Percentiles rank a stretch among this genome's conserved stretches.
phyloP scores from a whole-genome alignment of 1,139 yeast genomes.

The Candida glucosophila region DNA sequence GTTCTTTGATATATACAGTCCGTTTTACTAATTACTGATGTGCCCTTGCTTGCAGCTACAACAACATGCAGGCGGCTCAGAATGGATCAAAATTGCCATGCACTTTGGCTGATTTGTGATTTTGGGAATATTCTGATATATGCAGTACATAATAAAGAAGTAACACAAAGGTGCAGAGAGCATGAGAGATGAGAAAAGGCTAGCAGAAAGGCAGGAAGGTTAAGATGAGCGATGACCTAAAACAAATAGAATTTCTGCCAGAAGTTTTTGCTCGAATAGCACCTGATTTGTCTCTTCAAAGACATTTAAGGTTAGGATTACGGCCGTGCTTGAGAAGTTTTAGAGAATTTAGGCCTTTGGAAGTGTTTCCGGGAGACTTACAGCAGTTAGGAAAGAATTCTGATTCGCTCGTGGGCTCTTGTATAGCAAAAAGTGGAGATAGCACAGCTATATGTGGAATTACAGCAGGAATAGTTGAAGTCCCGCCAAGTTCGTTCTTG shows the following conservation, averaged over 20 bases:
- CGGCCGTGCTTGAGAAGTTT: slow-evolving; percentile 68
- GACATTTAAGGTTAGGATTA: slow-evolving; percentile 65
- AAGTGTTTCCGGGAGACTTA: slow-evolving; percentile 17
- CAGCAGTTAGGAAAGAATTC: slow-evolving; percentile 20
- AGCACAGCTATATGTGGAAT: slow-evolving; percentile 71
- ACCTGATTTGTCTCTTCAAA: slow-evolving; percentile 74
- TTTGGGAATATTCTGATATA: too few relatives aligned
- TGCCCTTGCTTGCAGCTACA: too few relatives aligned
- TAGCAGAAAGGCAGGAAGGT: too few relatives aligned
- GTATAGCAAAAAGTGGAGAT: slow-evolving; percentile 65
- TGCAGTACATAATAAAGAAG: too few relatives aligned
- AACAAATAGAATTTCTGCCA: slow-evolving; percentile 60
- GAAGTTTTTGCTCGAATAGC: slow-evolving; percentile 77
- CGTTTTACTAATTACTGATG: too few relatives aligned
- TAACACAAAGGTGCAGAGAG: too few relatives aligned
- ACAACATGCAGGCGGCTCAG: too few relatives aligned
- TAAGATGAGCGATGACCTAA: slow-evolving; percentile 12
- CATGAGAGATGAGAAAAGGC: too few relatives aligned
- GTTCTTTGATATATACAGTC: too few relatives aligned
- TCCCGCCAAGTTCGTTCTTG: slow-evolving; percentile 19
- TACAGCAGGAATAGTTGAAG: slow-evolving; percentile 62
- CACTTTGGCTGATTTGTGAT: too few relatives aligned
- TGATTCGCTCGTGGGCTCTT: slow-evolving; percentile 51
- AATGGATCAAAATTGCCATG: too few relatives aligned
- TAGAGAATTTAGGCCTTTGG: slow-evolving; percentile 61